phyloP scores from a whole-genome alignment of 108 stramenopile species.

The Cyclotella kingstonii region DNA sequence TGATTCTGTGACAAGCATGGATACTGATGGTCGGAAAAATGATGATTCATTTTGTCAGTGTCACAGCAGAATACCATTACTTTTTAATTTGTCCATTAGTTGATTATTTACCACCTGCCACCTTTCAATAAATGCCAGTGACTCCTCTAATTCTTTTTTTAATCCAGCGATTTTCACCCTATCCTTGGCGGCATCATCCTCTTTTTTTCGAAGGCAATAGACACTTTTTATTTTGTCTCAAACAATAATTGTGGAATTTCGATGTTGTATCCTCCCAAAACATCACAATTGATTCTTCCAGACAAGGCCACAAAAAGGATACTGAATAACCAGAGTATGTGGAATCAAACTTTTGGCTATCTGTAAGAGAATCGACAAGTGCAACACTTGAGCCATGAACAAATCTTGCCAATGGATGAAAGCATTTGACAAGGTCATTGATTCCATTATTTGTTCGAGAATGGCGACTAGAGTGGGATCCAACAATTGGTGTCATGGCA shows the following conservation, averaged over 20 bases:
- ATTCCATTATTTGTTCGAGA: background rate
- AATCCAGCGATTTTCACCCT: constrained; percentile 44
- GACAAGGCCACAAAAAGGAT: constrained; percentile 29
- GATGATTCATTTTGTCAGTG: no score
- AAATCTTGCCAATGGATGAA: constrained; percentile 37
- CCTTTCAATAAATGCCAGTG: constrained; percentile 49
- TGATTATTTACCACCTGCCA: constrained; percentile 80
- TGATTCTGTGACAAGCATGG: no score
- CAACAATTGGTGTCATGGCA: constrained; percentile 1
- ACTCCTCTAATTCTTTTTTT: constrained; percentile 49
- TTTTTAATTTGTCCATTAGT: no score
- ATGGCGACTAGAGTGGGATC: constrained; percentile 5
- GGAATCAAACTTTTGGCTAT: no score
- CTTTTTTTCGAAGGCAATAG: background rate
- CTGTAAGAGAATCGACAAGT: background rate
- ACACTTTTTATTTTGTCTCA: constrained; percentile 3
- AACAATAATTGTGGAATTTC: background rate
- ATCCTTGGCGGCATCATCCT: constrained; percentile 6
- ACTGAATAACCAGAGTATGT: no score
- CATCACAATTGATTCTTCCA: constrained; percentile 2
- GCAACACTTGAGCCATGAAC: constrained; percentile 33
- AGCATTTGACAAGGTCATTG: constrained; percentile 9
- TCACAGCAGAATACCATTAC: no score
- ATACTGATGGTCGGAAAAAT: no score
- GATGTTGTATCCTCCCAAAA: constrained; percentile 9